Base-by-base conservation (phyloP, 176 grass and related monocot species). In the sorghum (Sorghum bicolor) region DNA sequence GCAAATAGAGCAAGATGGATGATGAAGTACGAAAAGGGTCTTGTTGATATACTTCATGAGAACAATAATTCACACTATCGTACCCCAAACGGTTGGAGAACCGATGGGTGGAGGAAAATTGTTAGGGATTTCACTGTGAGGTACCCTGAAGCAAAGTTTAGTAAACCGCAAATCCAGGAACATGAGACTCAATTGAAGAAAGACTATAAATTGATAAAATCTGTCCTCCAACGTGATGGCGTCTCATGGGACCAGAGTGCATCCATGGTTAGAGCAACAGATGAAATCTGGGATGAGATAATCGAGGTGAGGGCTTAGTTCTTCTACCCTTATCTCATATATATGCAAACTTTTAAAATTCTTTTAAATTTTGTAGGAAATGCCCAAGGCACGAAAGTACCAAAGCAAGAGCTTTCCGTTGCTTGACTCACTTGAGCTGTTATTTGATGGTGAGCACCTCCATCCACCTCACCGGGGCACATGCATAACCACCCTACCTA, bases 231-330 rank as follows among this genome's bases (percentile, higher is more conserved):
- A 84, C 83, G 79, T 0, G 73, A 82, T 47, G 83, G 79, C 34
- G 79, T 90, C 77, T 82, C 83, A 30, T 90, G 88, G 78, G 88
- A 90, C 67, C 79, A 82, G 73, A 78, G 29, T 86, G 67, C 88
- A 14, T 90, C 73, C 58, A 90, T 90, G 88, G 77, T 90, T 66
- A 86, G 34, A 38, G 66, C 79, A 1, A 86, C 88, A 67, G 88
- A 90, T 78, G 83, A 90, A 78, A 82, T 86, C 34, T 90, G 88
- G 83, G 88, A 90, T 82, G 88, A 90, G 55, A 86, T 90, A 60
- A 86, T 90, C 1, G 88, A 90, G 4, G 88, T 90, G 65, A 86
- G 79, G 60, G 32, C 64, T 28, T 43, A 40, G 77, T 20, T 81
- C 31, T 78, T 80, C 32, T 63, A 48, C 13, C 81, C 11, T 37